These are phyloP conservation scores for Chaetomium tenue DNA, from an alignment of 495 filamentous ascomycete species.

Conservation along the genomic window DNA sequence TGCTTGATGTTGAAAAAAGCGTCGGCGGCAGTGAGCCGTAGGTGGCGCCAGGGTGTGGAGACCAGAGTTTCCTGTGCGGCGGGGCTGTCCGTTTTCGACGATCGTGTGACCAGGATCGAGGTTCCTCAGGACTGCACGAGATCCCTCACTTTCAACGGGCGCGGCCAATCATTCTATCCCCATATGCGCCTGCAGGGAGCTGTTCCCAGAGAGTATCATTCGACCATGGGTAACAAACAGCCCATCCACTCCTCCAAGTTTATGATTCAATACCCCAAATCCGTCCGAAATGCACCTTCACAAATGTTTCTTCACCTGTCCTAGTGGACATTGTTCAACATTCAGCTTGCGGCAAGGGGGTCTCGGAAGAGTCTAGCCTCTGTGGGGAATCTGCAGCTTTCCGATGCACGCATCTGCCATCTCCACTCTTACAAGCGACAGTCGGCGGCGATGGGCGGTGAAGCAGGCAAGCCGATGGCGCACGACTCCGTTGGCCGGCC, in stretches of 20 bases:
- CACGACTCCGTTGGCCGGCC: too few relatives aligned
- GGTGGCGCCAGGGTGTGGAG: slow-evolving; percentile 10
- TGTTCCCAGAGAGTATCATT: background rate
- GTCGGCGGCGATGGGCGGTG: slow-evolving; percentile 7
- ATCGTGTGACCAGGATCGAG: slow-evolving; percentile 22
- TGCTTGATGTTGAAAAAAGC: slow-evolving; percentile 16
- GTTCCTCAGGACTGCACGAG: background rate
- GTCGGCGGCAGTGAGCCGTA: background rate
- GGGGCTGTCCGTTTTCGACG: slow-evolving; percentile 11
- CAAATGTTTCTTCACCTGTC: too few relatives aligned
- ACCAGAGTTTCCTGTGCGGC: background rate
- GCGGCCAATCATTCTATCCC: background rate
- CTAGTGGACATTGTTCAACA: too few relatives aligned
- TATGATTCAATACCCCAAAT: too few relatives aligned
- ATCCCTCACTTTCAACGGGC: background rate
- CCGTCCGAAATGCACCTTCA: too few relatives aligned
- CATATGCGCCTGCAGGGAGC: background rate
- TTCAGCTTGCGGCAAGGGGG: background rate
- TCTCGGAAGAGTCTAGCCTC: background rate
- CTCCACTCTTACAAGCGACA: slow-evolving; percentile 6
- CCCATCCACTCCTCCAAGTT: background rate
- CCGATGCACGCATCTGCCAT: background rate
- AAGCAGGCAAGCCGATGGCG: background rate
- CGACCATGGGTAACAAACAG: background rate
- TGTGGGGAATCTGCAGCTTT: slow-evolving; percentile 4